A percentile compares a stretch with the other conserved stretches of the same genome.
Conservation (phyloP, 768 basidiomycete genomes). For the Harrya chromipes region DNA sequence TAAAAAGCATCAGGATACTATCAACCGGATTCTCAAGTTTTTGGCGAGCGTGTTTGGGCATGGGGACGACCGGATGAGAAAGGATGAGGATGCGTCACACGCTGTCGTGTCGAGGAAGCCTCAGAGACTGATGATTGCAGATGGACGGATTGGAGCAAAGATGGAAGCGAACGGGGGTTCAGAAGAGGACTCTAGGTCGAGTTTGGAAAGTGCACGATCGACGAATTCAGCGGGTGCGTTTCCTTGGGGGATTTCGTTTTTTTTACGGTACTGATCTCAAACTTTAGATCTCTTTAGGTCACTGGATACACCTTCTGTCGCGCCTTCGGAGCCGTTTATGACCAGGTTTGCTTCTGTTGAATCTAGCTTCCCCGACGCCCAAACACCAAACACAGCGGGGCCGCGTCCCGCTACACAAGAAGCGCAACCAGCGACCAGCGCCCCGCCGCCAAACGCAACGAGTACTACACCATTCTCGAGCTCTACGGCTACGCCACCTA, state of each 20-base stretch:
- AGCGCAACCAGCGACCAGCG: conserved; percentile 13
- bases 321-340: conserved; percentile 31
- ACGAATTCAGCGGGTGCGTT: conserved; percentile 12
- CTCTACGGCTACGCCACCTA: conserved; percentile 8
- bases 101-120: conserved; percentile 49
- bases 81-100: conserved; percentile 33
- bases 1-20: conserved; percentile 93
- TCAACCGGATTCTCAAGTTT: conserved; percentile 93
- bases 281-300: conserved; percentile 40
- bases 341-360: conserved; percentile 29
- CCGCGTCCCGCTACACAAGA: conserved; percentile 12
- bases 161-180: conserved; percentile 35
- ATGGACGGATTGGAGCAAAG: conserved; percentile 37
- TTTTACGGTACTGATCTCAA: conserved; percentile 1
- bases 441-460: conserved; percentile 10
- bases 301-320: conserved; percentile 45
- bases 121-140: conserved; percentile 69
- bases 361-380: conserved; percentile 15
- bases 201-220: conserved; percentile 26
- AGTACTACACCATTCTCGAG: conserved; percentile 7
- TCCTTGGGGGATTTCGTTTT: neutral
- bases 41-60: conserved; percentile 88
- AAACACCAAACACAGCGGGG: conserved; percentile 14
- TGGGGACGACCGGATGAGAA: conserved; percentile 37
- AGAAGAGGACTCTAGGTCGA: conserved; percentile 39